A percentile compares a stretch with the other conserved stretches of the same genome.
Evolutionary conservation across 805 yeast species (phyloP).

Genomic region (Metschnikowia orientalis): DNA sequence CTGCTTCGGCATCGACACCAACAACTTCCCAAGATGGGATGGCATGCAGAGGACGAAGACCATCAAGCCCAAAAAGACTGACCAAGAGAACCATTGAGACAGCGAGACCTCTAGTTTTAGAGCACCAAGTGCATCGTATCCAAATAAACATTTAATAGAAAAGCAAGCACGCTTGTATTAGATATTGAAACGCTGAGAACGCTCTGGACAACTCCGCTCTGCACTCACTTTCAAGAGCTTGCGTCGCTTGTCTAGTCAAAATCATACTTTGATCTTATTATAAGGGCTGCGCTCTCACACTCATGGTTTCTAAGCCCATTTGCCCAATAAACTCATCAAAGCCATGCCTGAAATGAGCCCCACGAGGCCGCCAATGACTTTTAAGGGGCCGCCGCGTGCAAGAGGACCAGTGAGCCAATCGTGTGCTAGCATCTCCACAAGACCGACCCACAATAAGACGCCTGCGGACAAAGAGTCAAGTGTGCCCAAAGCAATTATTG

Average conservation of each 20-base stretch:
- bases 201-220: no score
- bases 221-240: no score
- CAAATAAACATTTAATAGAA: no score
- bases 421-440: slow-evolving; percentile 27
- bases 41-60: slow-evolving; percentile 14
- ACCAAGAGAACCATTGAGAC: no score
- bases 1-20: slow-evolving; percentile 20
- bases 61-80: slow-evolving; percentile 1
- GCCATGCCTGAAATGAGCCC: slow-evolving; percentile 22
- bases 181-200: no score
- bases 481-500: slow-evolving; percentile 31
- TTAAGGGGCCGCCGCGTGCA: slow-evolving; percentile 15
- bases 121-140: no score
- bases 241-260: no score
- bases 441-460: slow-evolving; percentile 29
- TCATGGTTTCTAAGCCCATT: slow-evolving; percentile 30
- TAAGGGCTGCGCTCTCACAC: no score
- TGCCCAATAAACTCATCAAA: slow-evolving; percentile 31
- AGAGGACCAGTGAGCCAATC: slow-evolving; percentile 27
- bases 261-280: no score
- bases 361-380: slow-evolving; percentile 14
- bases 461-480: slow-evolving; percentile 35
- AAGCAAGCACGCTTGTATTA: no score
- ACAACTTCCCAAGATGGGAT: slow-evolving; percentile 23
- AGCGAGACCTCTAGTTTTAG: no score